A percentile compares a stretch with the other conserved stretches of the same genome.
These are phyloP conservation scores for Solanum clarkiae DNA, from an alignment of 257 asterid genomes.

Conservation along the genomic window DNA sequence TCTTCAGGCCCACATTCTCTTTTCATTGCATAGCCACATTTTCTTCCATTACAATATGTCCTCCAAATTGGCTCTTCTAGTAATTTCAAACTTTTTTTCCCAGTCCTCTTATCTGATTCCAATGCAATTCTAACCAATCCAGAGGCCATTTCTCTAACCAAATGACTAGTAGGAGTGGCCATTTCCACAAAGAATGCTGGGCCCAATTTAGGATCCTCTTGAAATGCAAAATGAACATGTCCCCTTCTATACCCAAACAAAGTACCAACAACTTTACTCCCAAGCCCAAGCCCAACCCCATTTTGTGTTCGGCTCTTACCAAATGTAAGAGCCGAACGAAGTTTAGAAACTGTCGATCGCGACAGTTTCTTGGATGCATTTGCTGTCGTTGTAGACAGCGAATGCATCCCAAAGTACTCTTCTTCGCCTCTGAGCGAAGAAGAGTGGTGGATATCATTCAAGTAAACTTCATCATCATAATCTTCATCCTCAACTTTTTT, in stretches of 20 bases:
- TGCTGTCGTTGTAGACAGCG: conserved; percentile 8
- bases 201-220: conserved; percentile 41
- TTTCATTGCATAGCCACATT: conserved; percentile 75
- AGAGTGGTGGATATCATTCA: conserved; percentile 22
- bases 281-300: conserved; percentile 44
- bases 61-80: conserved; percentile 72
- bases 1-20: conserved; percentile 78
- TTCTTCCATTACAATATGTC: conserved; percentile 78
- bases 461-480: conserved; percentile 45
- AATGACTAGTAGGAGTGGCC: conserved; percentile 58
- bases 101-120: conserved; percentile 54
- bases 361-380: conserved; percentile 38
- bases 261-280: conserved; percentile 56
- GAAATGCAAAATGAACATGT: conserved; percentile 70
- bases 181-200: conserved; percentile 67
- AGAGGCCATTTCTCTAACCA: conserved; percentile 85
- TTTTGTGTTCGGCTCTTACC: conserved; percentile 15
- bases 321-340: conserved; percentile 36
- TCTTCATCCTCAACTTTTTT: conserved; percentile 45
- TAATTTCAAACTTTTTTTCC: conserved; percentile 34
- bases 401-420: conserved; percentile 1
- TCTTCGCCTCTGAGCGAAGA: conserved; percentile 16
- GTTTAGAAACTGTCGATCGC: conserved; percentile 25
- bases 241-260: conserved; percentile 80
- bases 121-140: conserved; percentile 75